Base-by-base conservation (phyloP, 148 eudicot species). In the Cornus controversa region DNA sequence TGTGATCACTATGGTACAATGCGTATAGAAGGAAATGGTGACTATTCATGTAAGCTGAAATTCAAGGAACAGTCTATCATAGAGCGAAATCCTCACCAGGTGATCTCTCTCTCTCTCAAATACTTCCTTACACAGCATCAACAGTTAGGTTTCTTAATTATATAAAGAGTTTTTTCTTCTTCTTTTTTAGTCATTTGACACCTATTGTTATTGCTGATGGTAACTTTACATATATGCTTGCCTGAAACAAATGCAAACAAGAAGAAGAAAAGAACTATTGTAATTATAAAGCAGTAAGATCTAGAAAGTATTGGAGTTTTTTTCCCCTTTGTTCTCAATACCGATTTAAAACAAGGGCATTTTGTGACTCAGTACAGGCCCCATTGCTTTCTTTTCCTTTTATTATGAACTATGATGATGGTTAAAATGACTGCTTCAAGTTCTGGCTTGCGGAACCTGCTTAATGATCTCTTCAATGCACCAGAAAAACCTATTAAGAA, bases 51-150 rank as follows among this genome's bases (percentile, higher is more conserved):
- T 81, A 91, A 92, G 86, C 84, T 94, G 76, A 94, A 94, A 81
- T 94, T 94, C 72, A 94, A 94, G 89, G 98, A 94, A 88, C 98
- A 89, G 80, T 92, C 98, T 67, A 91, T 94, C 42, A 94, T 94
- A 69, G 98, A 94, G 71, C 82, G 98, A 66, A 94, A 94, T 80
- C 98, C 98, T 76, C 98, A 90, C 60, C 98, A 94, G 98, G 98
- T 94, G 70, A 22, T 62, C 67, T 67, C 82, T 75, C 65, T 73
- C 78, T 63, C 62, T 37, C 37, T 65, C 77, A 42, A 36, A 5
- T 40, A 54, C 62, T 54, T 54, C 62, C 62, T 54, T 54, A 18
- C 5, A 18, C 24, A 22, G 64, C 18, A 54, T 54, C 20, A 54
- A 60, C 6, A 60, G 8, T 22, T 60, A 60, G 24, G 20, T 60